These are phyloP conservation scores for Saccharum spontaneum DNA, from an alignment of 176 grass and related monocot genomes.

Conservation along the genomic window DNA sequence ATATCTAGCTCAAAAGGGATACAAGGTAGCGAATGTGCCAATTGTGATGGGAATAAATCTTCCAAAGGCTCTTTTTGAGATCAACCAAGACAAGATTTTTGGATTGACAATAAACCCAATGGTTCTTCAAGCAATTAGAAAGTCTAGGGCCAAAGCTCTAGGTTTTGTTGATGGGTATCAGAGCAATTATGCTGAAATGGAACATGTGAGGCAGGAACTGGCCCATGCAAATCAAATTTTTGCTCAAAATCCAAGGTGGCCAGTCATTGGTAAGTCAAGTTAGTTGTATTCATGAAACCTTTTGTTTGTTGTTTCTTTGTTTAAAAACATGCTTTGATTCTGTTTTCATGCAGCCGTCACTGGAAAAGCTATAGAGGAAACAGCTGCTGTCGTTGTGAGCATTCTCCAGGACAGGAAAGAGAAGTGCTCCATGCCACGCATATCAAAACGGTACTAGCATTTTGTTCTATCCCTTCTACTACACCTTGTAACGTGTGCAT, in stretches of 20 bases:
- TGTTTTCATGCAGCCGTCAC: constrained; percentile 71
- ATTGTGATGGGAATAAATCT: constrained; percentile 87
- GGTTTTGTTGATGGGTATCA: constrained; percentile 61
- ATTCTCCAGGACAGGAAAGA: constrained; percentile 83
- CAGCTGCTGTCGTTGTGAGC: constrained; percentile 81
- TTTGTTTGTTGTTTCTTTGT: constrained; percentile 21
- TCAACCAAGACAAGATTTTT: constrained; percentile 81
- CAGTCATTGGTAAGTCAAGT: constrained; percentile 76
- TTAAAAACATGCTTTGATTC: constrained; percentile 15
- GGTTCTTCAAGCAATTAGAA: constrained; percentile 89
- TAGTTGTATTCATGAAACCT: not conserved
- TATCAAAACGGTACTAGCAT: constrained; percentile 88
- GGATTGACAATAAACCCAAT: constrained; percentile 79
- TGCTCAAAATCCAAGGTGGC: constrained; percentile 72
- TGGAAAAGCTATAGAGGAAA: constrained; percentile 98
- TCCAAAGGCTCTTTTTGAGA: constrained; percentile 73
- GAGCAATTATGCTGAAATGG: constrained; percentile 96
- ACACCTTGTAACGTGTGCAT: constrained; percentile 32
- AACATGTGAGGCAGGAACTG: constrained; percentile 73
- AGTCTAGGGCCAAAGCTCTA: constrained; percentile 74
- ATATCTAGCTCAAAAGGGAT: constrained; percentile 95
- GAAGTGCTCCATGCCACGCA: constrained; percentile 84
- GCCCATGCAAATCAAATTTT: constrained; percentile 69
- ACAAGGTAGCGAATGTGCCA: constrained; percentile 94
- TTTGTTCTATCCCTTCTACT: constrained; percentile 40